Base-by-base conservation (phyloP, 2,329 filamentous ascomycete species). In the Trichophaea hybrida region DNA sequence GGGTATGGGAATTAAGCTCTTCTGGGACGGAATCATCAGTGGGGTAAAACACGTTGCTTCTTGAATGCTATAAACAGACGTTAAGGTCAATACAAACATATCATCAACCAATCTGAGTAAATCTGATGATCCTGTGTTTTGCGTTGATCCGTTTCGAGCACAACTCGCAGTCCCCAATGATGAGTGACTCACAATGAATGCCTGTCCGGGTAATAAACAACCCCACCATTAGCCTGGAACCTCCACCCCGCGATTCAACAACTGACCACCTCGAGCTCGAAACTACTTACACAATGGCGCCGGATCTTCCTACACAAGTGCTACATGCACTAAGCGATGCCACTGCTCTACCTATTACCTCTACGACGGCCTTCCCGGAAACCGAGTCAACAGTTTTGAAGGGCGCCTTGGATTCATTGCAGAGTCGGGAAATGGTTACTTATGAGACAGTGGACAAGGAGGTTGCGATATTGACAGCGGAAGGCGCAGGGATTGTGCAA, bases 381-480 rank as follows among this genome's bases (percentile, higher is more conserved):
- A 74, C 77, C 68, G 76, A 81, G 69, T 85, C 84, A 69, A 76
- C 79, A 62, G 79, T 81, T 61, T 75, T 96, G 70, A 97, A 96
- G 76, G 85, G 86, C 64, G 87, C 88, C 34, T 78, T 97, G 65
- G 93, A 97, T 75, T 82, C 89, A 67, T 80, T 98, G 57, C 79
- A 78, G 34, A 93, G 88, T 61, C 81, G 91, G 68, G 84, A 83
- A 55, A 96, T 96, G 88, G 77, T 97, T 64, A 77, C 79, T 66
- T 96, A 95, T 74, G 82, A 94, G 68, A 85, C 86, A 51, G 78
- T 88, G 62, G 89, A 96, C 67, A 78, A 79, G 56, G 88, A 96
- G 71, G 82, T 90, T 69, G 80, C 84, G 12, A 69, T 83, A 38
- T 76, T 97, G 35, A 93, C 94, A 61, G 74, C 80, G 34, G 86